phyloP scores from a whole-genome alignment of 2,329 filamentous ascomycete species.

The Talaromyces funiculosus region DNA sequence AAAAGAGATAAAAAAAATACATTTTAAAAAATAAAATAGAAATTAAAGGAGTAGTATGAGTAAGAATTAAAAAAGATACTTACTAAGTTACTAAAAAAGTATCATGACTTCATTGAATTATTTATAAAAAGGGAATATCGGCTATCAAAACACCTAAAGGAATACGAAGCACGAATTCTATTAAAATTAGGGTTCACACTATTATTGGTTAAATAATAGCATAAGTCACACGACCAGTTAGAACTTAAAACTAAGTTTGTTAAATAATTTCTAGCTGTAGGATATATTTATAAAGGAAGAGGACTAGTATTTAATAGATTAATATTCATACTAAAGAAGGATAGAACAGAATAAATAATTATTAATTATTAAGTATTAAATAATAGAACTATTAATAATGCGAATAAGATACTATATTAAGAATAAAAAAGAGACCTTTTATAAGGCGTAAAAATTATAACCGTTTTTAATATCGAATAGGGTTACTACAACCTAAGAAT shows the following conservation, averaged over 20 bases:
- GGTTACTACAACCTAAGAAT: too few relatives aligned
- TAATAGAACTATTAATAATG: slow-evolving; percentile 1
- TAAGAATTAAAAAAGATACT: neutral
- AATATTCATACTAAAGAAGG: neutral
- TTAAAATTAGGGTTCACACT: neutral
- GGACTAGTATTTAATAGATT: neutral
- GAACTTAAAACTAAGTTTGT: slow-evolving; percentile 1
- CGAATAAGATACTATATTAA: neutral
- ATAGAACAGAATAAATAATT: neutral
- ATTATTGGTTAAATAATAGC: neutral
- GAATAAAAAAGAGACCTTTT: too few relatives aligned
- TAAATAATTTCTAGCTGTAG: neutral
- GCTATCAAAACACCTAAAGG: neutral
- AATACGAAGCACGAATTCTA: neutral
- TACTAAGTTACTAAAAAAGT: neutral
- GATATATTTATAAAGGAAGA: neutral
- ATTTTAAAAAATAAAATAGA: neutral
- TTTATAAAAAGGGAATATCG: neutral
- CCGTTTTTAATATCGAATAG: too few relatives aligned
- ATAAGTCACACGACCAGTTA: neutral
- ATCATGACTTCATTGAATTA: neutral
- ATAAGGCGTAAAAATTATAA: too few relatives aligned
- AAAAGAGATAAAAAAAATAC: too few relatives aligned
- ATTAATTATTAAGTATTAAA: neutral
- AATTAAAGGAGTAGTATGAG: neutral